phyloP scores from a whole-genome alignment of 331 rosid species.

The Telfairia occidentalis region DNA sequence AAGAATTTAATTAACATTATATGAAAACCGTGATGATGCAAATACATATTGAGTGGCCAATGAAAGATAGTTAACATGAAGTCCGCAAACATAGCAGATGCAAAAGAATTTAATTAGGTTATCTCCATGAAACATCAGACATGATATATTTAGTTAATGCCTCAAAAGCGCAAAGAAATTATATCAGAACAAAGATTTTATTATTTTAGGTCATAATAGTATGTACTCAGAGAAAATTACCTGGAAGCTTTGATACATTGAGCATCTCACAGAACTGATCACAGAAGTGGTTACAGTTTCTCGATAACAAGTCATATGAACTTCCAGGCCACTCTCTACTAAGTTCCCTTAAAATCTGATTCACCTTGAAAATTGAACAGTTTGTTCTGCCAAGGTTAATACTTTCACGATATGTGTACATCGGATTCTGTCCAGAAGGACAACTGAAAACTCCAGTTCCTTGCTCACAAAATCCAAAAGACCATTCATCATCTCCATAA shows the following conservation, averaged over 20 bases:
- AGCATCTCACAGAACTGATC: conserved; percentile 88
- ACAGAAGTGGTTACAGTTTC: conserved; percentile 96
- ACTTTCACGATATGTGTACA: conserved; percentile 82
- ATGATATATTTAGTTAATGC: not conserved
- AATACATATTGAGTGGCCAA: not conserved
- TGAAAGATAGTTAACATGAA: not conserved
- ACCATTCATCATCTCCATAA: conserved; percentile 93
- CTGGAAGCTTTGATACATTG: conserved; percentile 86
- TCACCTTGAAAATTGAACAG: conserved; percentile 58
- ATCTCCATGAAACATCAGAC: not conserved
- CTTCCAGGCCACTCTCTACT: conserved; percentile 96
- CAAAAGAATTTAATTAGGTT: not conserved
- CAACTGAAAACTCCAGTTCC: conserved; percentile 96
- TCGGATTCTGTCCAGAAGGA: conserved; percentile 81
- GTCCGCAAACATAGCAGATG: not conserved
- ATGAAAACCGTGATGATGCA: not conserved
- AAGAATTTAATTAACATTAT: not conserved
- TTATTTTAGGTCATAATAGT: not conserved
- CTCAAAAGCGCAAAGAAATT: not conserved
- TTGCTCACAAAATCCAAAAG: conserved; percentile 95
- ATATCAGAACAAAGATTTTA: not conserved
- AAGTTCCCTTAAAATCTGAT: conserved; percentile 90
- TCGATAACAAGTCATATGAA: conserved; percentile 73
- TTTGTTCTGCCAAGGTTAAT: conserved; percentile 61
- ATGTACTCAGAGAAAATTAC: conserved; percentile 24